These are phyloP conservation scores for Candida caryicola DNA, from an alignment of 805 yeast species.

Conservation along the genomic window DNA sequence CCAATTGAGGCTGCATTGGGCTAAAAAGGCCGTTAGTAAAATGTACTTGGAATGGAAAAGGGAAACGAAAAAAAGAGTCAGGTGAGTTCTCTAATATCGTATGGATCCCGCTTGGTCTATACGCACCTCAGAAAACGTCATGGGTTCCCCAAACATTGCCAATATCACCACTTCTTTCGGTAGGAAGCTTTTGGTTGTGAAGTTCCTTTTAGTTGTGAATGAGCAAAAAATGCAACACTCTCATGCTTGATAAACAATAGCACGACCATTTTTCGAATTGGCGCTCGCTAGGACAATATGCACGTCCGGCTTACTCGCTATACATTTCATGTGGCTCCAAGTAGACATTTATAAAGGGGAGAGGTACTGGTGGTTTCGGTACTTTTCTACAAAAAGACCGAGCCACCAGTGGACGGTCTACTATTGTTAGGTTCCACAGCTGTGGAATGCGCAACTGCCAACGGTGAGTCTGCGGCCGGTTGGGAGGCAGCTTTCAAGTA, in stretches of 20 bases:
- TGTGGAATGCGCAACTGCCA: not conserved
- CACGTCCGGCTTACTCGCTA: no score
- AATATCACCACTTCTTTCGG: not conserved
- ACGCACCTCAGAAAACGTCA: not conserved
- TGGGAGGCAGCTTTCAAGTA: conserved; percentile 3
- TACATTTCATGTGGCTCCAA: no score
- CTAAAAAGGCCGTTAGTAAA: not conserved
- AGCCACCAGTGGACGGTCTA: conserved; percentile 17
- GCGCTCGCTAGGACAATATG: no score
- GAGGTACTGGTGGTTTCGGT: no score
- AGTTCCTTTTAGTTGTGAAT: not conserved
- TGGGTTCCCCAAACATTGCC: not conserved
- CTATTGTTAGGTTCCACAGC: conserved; percentile 2
- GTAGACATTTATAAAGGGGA: no score
- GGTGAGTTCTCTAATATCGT: no score
- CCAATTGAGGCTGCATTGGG: not conserved
- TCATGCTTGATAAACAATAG: not conserved
- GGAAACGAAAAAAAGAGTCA: no score
- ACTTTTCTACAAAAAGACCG: conserved; percentile 12
- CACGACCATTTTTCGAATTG: no score
- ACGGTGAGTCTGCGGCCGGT: no score
- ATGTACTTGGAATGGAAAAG: no score
- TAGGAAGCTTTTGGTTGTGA: not conserved
- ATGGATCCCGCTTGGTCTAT: no score
- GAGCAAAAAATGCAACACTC: not conserved